Evolutionary conservation across 108 stramenopile species (phyloP), one percentile per base, ranked within the genome.

Genomic region (Tribonema minus): DNA sequence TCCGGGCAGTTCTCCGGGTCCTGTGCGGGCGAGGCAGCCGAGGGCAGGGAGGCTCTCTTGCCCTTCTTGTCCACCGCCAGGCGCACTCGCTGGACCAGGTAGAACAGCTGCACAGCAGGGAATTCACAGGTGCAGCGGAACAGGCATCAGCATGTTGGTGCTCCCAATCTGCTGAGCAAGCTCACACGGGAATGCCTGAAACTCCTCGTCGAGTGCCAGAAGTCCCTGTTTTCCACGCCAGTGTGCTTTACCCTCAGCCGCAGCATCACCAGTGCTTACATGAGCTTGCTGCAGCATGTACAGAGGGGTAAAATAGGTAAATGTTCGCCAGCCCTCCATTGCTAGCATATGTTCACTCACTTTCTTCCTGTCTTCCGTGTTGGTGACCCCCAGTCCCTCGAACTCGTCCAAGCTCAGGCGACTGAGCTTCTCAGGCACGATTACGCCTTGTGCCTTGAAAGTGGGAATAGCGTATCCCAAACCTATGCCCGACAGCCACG

Each of bases 61-160:
- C 46, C 15, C 46, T 54, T 54, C 46, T 54, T 54, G 34, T 64
- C 61, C 15, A 77, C 66, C 27, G 76, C 76, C 35, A 77, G 37
- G 12, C 37, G 30, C 36, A 77, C 76, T 39, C 76, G 28, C 65
- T 77, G 76, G 33, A 68, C 58, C 67, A 77, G 76, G 76, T 77
- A 77, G 60, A 77, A 77, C 3, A 77, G 58, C 76, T 77, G 64
- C n/a, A n/a, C n/a, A n/a, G n/a, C n/a, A n/a, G n/a, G n/a, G n/a
- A n/a, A n/a, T n/a, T n/a, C n/a, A n/a, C n/a, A n/a, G n/a, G n/a
- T n/a, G n/a, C n/a, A n/a, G n/a, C n/a, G n/a, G n/a, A n/a, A n/a
- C n/a, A n/a, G n/a, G n/a, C n/a, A n/a, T n/a, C n/a, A n/a, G n/a
- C n/a, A n/a, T n/a, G n/a, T n/a, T n/a, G n/a, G n/a, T n/a, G n/a